Evolutionary conservation across 352 stramenopile species (phyloP).

Genomic region (Pythium biforme): DNA sequence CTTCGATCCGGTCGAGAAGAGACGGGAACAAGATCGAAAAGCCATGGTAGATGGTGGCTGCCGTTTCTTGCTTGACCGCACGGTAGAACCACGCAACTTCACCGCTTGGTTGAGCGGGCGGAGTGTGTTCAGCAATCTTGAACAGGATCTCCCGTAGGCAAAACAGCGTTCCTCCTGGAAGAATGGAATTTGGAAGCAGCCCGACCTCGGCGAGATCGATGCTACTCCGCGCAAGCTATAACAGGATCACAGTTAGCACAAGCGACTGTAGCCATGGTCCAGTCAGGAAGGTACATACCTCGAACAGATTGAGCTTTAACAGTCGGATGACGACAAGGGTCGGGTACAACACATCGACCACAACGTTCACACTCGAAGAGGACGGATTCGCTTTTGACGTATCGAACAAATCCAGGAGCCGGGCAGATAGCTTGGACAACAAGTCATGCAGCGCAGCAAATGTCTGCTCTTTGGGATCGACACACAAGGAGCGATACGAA

Average conservation of each 20-base stretch:
- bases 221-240: conserved; percentile 69
- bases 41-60: conserved; percentile 72
- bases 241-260: background rate
- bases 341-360: conserved; percentile 65
- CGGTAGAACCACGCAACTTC: conserved; percentile 71
- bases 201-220: conserved; percentile 61
- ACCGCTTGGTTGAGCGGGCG: conserved; percentile 25
- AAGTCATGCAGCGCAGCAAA: conserved; percentile 63
- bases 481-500: conserved; percentile 71
- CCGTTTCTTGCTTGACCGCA: conserved; percentile 79
- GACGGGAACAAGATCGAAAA: conserved; percentile 83
- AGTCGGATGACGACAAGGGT: conserved; percentile 69
- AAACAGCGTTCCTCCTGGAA: conserved; percentile 44
- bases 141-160: conserved; percentile 73
- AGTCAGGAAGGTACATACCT: conserved; percentile 41
- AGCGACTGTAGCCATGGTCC: background rate
- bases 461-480: conserved; percentile 73
- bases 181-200: conserved; percentile 32
- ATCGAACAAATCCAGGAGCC: conserved; percentile 29
- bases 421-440: conserved; percentile 37
- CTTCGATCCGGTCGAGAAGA: conserved; percentile 64
- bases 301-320: conserved; percentile 88
- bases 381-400: background rate
- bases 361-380: conserved; percentile 13
- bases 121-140: conserved; percentile 53